A percentile compares a stretch with the other conserved stretches of the same genome.
phyloP scores from a whole-genome alignment of 306 rosid genomes.

The Dryas alaskensis region DNA sequence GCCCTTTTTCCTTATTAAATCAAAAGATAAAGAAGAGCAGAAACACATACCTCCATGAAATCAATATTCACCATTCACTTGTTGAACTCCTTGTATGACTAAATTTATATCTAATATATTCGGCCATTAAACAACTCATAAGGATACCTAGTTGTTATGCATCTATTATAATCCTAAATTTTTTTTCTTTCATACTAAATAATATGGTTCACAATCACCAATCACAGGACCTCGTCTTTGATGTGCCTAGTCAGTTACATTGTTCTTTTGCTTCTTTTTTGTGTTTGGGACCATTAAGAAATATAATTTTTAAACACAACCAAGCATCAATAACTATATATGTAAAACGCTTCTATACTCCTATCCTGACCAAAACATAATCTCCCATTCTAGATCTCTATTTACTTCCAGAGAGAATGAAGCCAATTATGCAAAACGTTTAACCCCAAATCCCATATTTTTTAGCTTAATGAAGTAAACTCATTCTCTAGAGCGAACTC shows the following conservation, averaged over 20 bases:
- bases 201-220: background rate
- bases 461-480: conserved; percentile 3
- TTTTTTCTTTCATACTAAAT: background rate
- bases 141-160: background rate
- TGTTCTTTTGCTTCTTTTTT: background rate
- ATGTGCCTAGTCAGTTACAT: conserved; percentile 7
- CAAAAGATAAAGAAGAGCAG: background rate
- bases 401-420: background rate
- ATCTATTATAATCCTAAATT: background rate
- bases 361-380: background rate
- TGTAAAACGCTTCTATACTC: background rate
- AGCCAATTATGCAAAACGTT: background rate
- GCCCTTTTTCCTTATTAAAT: background rate
- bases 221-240: background rate
- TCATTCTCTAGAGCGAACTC: background rate
- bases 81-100: conserved; percentile 1
- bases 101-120: background rate
- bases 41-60: background rate
- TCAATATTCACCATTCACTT: background rate
- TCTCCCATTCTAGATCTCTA: background rate
- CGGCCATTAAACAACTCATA: background rate
- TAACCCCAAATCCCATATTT: background rate
- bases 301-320: background rate
- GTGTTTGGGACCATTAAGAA: no score
- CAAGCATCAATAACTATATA: background rate